phyloP scores from a whole-genome alignment of 2,329 filamentous ascomycete species.

The Ceratocystis papillata region DNA sequence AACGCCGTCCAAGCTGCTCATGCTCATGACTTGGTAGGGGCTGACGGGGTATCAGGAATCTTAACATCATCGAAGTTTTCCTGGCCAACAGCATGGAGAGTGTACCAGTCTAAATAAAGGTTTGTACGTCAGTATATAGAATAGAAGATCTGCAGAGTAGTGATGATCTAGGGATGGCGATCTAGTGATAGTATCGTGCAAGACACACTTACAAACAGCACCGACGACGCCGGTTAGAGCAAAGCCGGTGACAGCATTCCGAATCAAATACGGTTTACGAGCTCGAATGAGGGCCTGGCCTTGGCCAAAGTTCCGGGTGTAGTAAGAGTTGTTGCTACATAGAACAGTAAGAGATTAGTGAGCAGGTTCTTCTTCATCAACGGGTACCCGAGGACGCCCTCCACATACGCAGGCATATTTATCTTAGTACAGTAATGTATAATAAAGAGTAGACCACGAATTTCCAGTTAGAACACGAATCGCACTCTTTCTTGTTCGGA shows the following conservation, averaged over 20 bases:
- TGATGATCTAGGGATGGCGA: background rate
- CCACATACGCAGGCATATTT: slow-evolving; percentile 22
- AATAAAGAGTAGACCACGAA: background rate
- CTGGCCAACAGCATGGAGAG: slow-evolving; percentile 77
- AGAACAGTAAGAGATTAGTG: too few species aligned
- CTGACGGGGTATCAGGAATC: slow-evolving; percentile 59
- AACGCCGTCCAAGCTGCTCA: slow-evolving; percentile 29
- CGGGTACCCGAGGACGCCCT: background rate
- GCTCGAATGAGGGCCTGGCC: slow-evolving; percentile 83
- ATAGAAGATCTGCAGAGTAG: background rate
- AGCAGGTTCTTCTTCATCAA: background rate
- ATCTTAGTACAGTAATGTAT: background rate
- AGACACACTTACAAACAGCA: slow-evolving; percentile 63
- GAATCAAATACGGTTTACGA: slow-evolving; percentile 80
- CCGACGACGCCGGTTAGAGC: slow-evolving; percentile 64
- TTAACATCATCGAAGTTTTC: slow-evolving; percentile 95
- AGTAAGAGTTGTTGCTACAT: slow-evolving; percentile 46
- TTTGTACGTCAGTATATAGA: background rate
- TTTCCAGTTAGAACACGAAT: background rate
- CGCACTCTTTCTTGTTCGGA: background rate
- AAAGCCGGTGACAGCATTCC: slow-evolving; percentile 75
- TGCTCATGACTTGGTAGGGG: slow-evolving; percentile 30
- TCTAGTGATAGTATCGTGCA: background rate
- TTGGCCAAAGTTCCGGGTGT: slow-evolving; percentile 76
- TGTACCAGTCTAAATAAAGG: slow-evolving; percentile 42